phyloP scores from a whole-genome alignment of 768 basidiomycete species.

The Megacollybia marginata region DNA sequence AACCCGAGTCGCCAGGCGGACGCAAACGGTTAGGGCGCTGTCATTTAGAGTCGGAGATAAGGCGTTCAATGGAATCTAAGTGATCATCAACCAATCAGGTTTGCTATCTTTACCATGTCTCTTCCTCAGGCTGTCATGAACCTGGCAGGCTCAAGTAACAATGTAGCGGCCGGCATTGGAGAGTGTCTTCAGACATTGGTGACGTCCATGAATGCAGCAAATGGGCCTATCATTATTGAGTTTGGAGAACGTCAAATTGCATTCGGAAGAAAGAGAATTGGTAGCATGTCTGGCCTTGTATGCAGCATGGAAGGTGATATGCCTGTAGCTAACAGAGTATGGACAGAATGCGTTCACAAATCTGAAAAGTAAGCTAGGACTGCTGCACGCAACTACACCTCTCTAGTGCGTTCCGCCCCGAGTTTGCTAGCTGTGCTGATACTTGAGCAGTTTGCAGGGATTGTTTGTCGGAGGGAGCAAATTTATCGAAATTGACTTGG shows the following conservation, averaged over 20 bases:
- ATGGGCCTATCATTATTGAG: slow-evolving; percentile 25
- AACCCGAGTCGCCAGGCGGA: too few species aligned
- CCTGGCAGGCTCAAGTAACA: slow-evolving; percentile 14
- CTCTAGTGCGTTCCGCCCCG: too few species aligned
- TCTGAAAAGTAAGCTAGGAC: background rate
- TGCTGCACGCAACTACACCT: background rate
- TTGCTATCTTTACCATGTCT: too few species aligned
- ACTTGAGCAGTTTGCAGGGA: too few species aligned
- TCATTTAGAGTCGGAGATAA: too few species aligned
- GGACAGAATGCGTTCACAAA: background rate
- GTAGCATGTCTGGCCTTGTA: slow-evolving; percentile 25
- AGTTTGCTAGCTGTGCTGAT: too few species aligned
- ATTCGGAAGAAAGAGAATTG: slow-evolving; percentile 24
- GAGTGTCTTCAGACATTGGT: slow-evolving; percentile 8
- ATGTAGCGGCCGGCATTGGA: slow-evolving; percentile 24
- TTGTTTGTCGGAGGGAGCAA: slow-evolving; percentile 8
- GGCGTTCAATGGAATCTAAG: too few species aligned
- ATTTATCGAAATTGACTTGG: slow-evolving; percentile 24
- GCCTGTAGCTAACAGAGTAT: background rate
- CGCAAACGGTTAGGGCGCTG: too few species aligned
- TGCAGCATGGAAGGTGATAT: slow-evolving; percentile 1
- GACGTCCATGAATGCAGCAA: slow-evolving; percentile 10
- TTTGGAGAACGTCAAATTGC: slow-evolving; percentile 25
- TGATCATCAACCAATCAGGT: too few species aligned
- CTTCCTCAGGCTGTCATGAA: too few species aligned